These are phyloP conservation scores for Coprinopsis cinerea DNA, from an alignment of 768 basidiomycete genomes.

Conservation along the genomic window DNA sequence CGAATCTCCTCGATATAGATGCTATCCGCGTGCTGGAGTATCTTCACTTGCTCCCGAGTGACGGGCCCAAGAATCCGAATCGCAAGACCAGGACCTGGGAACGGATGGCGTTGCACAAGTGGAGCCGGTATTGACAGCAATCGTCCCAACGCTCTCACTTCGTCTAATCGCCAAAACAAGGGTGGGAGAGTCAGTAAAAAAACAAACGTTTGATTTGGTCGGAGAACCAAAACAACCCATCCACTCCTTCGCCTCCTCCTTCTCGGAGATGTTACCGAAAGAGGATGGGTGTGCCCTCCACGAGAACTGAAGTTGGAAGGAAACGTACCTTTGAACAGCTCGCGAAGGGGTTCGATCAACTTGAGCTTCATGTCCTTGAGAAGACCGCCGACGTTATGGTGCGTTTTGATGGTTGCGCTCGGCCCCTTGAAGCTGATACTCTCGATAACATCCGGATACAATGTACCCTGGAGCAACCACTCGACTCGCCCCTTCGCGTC, in stretches of 20 bases:
- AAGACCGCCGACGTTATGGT: constrained; percentile 97
- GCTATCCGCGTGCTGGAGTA: constrained; percentile 84
- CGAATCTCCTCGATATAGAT: constrained; percentile 99
- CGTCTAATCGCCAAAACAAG: no score
- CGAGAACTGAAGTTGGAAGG: no score
- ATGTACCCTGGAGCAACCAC: constrained; percentile 95
- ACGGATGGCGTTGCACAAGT: constrained; percentile 94
- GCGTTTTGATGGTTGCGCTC: constrained; percentile 98
- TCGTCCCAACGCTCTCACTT: constrained; percentile 89
- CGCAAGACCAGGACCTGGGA: constrained; percentile 97
- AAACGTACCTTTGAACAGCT: constrained; percentile 92
- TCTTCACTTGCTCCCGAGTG: constrained; percentile 86
- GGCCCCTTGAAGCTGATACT: constrained; percentile 99
- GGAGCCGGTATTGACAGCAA: constrained; percentile 88
- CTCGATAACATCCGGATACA: constrained; percentile 99
- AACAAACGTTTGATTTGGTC: no score
- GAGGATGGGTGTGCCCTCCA: no score
- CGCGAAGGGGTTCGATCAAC: constrained; percentile 93
- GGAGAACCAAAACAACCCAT: no score
- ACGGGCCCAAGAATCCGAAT: constrained; percentile 97
- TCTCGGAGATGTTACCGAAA: constrained; percentile 1
- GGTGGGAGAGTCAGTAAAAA: constrained; percentile 4
- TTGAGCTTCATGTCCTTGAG: constrained; percentile 98
- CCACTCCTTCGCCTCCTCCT: background rate
- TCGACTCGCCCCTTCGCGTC: constrained; percentile 87